These are phyloP conservation scores for Penicillium simplicissimum DNA, from an alignment of 495 filamentous ascomycete genomes.

Conservation along the genomic window DNA sequence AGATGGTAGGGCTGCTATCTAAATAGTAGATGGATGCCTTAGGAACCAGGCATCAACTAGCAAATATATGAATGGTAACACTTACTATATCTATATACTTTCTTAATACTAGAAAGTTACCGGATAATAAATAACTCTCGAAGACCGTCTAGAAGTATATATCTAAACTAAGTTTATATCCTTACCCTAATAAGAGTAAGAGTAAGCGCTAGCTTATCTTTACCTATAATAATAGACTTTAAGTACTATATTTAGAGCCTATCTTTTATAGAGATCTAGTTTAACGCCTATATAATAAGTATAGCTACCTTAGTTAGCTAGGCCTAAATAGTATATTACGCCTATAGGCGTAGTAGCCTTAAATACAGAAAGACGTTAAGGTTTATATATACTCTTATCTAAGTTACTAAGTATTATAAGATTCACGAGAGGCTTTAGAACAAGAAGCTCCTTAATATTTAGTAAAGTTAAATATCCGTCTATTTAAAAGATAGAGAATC, in stretches of 20 bases:
- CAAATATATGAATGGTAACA: too few species aligned
- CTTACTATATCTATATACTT: not conserved
- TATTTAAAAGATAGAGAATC: not conserved
- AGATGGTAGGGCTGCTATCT: too few species aligned
- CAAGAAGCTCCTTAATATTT: not conserved
- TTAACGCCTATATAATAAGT: not conserved
- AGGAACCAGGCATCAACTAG: too few species aligned
- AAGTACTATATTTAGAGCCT: not conserved
- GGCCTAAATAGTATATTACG: not conserved
- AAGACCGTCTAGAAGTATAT: not conserved
- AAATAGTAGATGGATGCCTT: too few species aligned
- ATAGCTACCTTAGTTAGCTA: not conserved
- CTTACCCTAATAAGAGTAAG: not conserved
- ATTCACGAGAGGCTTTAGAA: not conserved
- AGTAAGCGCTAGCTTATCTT: not conserved
- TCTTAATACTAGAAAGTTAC: not conserved
- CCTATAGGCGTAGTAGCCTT: not conserved
- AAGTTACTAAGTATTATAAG: not conserved
- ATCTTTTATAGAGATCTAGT: not conserved
- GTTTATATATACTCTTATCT: not conserved
- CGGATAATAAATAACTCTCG: not conserved
- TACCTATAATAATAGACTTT: not conserved
- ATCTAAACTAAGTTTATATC: not conserved
- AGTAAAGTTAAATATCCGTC: not conserved
- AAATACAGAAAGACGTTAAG: not conserved